Evolutionary conservation across 1,139 yeast species (phyloP), one percentile per base, ranked within the genome.

Genomic region (Candida sanyaensis): DNA sequence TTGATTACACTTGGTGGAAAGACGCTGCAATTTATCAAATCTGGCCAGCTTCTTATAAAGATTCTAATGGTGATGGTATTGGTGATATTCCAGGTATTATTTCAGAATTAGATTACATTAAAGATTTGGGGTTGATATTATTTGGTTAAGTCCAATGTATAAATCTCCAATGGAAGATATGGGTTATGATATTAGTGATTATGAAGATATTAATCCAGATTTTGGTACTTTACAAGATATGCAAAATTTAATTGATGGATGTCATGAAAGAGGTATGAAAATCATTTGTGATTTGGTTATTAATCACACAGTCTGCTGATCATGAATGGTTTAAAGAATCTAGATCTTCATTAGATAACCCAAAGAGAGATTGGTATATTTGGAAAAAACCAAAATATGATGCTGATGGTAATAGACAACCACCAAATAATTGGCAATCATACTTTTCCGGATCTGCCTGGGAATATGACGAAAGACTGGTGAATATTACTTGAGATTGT

Each of bases 341-440:
- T 3, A 65, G 80, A 50, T 68, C 78, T 11, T 75, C 81, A 6
- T 73, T 68, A 57, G 65, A 68, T 43, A 80, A 75, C 59, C 77
- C 84, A 17, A 81, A 81, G 65, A 70, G 86, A 59, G 83, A 81
- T 61, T 81, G 86, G 86, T 81, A 80, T 63, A 71, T 79, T 55
- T 81, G 85, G 86, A 73, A 69, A 51, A 73, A 75, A 37, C 74
- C 83, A 23, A 68, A 62, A 50, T 73, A 68, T 57, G 82, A 76
- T 53, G 68, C 59, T 24, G 53, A 73, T 5, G 84, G 84, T 26
- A 68, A 70, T 41, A 71, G 82, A 61, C 69, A 65, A 23, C 82
- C 84, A 26, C 84, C 84, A 23, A 80, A 77, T 65, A 81, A 81
- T 62, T 81, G 86, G 85, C 56, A 57, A 21, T 76, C 83, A 2